A percentile compares a stretch with the other conserved stretches of the same genome.
Evolutionary conservation across 257 asterid genomes (phyloP).

Genomic region (Solanum rostratum): DNA sequence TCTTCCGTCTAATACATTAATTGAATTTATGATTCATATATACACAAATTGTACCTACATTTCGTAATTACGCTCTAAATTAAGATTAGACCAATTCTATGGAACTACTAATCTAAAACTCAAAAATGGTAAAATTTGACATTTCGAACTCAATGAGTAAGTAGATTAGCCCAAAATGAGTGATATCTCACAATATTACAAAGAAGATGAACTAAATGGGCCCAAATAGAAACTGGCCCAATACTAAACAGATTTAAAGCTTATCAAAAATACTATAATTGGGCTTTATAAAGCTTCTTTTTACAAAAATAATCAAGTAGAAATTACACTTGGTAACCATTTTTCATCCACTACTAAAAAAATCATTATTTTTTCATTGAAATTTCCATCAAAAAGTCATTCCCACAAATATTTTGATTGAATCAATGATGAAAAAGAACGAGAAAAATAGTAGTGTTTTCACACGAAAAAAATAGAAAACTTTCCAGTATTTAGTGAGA

Average conservation of each 20-base stretch:
- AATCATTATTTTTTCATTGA: background rate
- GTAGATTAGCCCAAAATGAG: background rate
- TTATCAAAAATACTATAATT: too few species aligned
- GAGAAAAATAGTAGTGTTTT: background rate
- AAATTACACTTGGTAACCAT: background rate
- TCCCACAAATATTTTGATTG: background rate
- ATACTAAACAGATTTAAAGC: background rate
- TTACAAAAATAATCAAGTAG: too few species aligned
- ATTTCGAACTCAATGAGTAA: too few species aligned
- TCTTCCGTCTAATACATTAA: background rate
- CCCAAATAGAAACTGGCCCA: background rate
- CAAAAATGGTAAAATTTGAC: too few species aligned
- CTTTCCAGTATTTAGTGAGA: background rate
- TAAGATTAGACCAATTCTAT: background rate
- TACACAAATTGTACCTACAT: background rate
- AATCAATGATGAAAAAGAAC: background rate
- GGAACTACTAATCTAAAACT: background rate
- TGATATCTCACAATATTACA: too few species aligned
- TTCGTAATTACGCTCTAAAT: background rate
- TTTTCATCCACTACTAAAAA: background rate
- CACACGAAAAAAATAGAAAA: background rate
- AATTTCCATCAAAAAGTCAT: background rate
- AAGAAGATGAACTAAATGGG: background rate
- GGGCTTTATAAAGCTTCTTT: too few species aligned
- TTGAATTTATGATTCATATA: too few species aligned